Base-by-base conservation (phyloP, 139 green algal species). In the Chlorella vulgaris region DNA sequence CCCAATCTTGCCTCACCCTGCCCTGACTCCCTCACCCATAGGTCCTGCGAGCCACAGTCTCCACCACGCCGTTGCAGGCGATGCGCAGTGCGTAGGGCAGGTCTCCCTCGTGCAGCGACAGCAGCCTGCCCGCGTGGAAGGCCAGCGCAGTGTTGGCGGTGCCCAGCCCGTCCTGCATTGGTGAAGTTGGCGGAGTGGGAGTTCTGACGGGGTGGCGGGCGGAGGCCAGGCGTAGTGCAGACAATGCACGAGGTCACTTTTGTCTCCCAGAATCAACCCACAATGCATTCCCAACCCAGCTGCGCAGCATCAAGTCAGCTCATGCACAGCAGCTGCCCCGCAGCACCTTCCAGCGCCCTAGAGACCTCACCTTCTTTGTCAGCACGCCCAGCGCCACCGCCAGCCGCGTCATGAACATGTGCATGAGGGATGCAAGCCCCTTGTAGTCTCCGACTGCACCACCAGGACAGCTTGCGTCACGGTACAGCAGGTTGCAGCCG, bases 71-170 rank as follows among this genome's bases (percentile, higher is more conserved):
- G 42, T 4, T 69, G 65, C 66, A 78, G 3, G 69, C 80, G 10
- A 84, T 73, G 58, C 50, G 61, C 21, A 93, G 31, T 61, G 58
- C 81, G 65, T 92, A 92, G 19, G 94, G 93, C 68, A 92, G 43
- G 74, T 93, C 88, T 15, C 88, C 92, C 78, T 97, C 93, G 43
- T 95, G 83, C 39, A 98, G 85, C 7, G 91, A 88, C 80, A 97
- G 88, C 70, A 97, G 83, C 31, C 84, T 78, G 13, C 85, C 84
- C 5, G 89, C 90, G 61, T 96, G 92, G 69, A 67, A 91, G 2
- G 88, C 86, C 29, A 98, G 69, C 2, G 89, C 82, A 0, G 91
- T 96, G 89, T 97, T 98, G 63, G 71, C 51, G 26, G 69, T 43
- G 60, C 74, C 74, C 38, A 73, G 74, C 61, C 47, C 29, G 35